Evolutionary conservation across 1,139 yeast species (phyloP), one percentile per base, ranked within the genome.

Genomic region (Scheffersomyces lignicola): DNA sequence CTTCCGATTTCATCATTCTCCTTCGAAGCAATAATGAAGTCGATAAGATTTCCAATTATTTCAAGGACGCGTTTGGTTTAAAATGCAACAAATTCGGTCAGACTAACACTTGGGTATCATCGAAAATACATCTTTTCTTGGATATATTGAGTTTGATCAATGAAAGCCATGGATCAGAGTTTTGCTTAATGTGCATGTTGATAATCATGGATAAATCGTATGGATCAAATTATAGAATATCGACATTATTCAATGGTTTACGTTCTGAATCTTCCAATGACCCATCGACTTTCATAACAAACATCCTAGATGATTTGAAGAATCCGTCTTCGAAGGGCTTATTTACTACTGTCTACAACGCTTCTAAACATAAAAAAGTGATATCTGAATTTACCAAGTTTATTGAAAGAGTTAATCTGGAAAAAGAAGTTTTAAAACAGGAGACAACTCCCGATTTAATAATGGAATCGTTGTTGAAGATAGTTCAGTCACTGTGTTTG

Each of bases 21-120:
- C 62, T 80, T 0, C 60, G 76, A 32, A 67, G 83, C 0, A 83
- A 83, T 48, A 56, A 56, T n/a, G 80, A 77, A 33, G 56, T 80
- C 3, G 65, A 67, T n/a, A 53, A 57, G 1, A 56, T 79, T 1
- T 62, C 65, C n/a, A 54, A 60, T 6, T 54, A 60, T 21, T 58
- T 82, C 26, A 24, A 37, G 5, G 55, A 60, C 7, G 47, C 53
- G 8, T 68, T 62, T 43, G 78, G 77, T 0, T 52, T 78, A 5
- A 61, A 65, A 4, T 58, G 65, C 27, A 62, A 65, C 33, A 72
- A 70, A 40, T 58, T 79, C 22, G 64, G 74, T 1, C 62, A 73
- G 18, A 60, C 71, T 2, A 76, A 77, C 3, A 58, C 66, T 9
- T 83, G 89, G 89, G 48, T 72, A 8, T 62, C 66, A 4, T 68